Evolutionary conservation across 495 filamentous ascomycete species (phyloP), one percentile per base, ranked within the genome.

Genomic region (Lentithecium fluviatile): DNA sequence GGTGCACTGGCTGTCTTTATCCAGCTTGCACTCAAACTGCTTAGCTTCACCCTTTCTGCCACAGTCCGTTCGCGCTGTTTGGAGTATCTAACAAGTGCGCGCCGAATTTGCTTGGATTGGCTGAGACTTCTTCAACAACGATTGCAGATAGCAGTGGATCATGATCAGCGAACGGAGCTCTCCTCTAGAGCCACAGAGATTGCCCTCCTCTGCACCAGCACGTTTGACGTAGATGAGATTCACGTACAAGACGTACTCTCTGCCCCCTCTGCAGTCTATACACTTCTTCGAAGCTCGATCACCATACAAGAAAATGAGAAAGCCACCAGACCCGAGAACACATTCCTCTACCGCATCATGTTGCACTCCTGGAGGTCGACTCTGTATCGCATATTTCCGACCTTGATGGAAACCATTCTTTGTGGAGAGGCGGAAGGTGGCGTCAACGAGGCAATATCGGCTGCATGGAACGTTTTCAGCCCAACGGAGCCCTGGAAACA

Each of bases 211-310:
- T 65, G 60, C 29, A 43, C 55, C 20, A 37, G 38, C 23, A 64
- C 58, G 2, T 69, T 65, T 40, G 54, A 65, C 43, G 55, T 65
- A 12, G 69, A 71, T 17, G 42, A 56, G 8, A n/a, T 19, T 7
- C 48, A 55, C 26, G 15, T 69, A 6, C 17, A 42, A 20, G 6
- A 20, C 2, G 58, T 60, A 12, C 52, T 71, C 4, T 15, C n/a
- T 1, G 11, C 46, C 20, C 11, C 56, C 6, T 29, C 48, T 3
- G 25, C 48, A 25, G 56, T 45, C 0, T 59, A 54, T 1, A 40
- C 56, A 20, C 38, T 71, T 1, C 32, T 71, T 11, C 57, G 64
- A 32, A 64, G 51, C 34, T 66, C 53, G 1, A 69, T 71, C 21
- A 13, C 62, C 2, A 21, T 69, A 3, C 56, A 64, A 38, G 66